phyloP scores from a whole-genome alignment of 2,329 filamentous ascomycete species.

The Lecanosticta acicola region DNA sequence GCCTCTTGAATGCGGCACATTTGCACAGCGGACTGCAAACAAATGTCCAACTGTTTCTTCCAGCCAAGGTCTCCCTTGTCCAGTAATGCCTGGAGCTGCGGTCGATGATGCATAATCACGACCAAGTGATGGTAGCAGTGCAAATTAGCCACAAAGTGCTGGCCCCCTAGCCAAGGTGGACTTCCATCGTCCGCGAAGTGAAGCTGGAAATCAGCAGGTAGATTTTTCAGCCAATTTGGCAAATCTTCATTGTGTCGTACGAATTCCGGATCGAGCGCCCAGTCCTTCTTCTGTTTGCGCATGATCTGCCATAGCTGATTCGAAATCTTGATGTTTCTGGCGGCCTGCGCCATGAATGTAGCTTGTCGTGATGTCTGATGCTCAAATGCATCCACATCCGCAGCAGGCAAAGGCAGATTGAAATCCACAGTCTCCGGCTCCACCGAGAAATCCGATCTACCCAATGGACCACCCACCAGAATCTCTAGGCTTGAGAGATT shows the following conservation, averaged over 20 bases:
- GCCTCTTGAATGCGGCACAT: slow-evolving; percentile 84
- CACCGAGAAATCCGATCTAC: slow-evolving; percentile 68
- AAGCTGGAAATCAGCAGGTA: slow-evolving; percentile 73
- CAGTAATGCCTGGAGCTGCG: slow-evolving; percentile 69
- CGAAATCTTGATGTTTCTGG: slow-evolving; percentile 72
- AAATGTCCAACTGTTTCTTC: slow-evolving; percentile 83
- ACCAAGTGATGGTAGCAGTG: slow-evolving; percentile 84
- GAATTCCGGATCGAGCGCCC: slow-evolving; percentile 80
- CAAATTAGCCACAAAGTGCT: slow-evolving; percentile 82
- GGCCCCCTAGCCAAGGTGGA: slow-evolving; percentile 70
- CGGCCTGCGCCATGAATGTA: slow-evolving; percentile 69
- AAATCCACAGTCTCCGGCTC: slow-evolving; percentile 72
- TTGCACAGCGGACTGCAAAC: slow-evolving; percentile 76
- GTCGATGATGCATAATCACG: slow-evolving; percentile 80
- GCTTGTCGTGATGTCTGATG: slow-evolving; percentile 77
- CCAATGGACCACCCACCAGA: slow-evolving; percentile 92
- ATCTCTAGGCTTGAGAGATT: slow-evolving; percentile 77
- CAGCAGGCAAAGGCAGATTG: slow-evolving; percentile 56
- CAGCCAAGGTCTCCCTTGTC: slow-evolving; percentile 74
- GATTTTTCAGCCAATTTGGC: slow-evolving; percentile 65
- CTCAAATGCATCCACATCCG: slow-evolving; percentile 68
- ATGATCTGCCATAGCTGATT: slow-evolving; percentile 68
- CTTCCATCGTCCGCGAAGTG: slow-evolving; percentile 72
- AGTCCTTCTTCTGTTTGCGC: slow-evolving; percentile 71
- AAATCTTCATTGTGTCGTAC: slow-evolving; percentile 73